These are phyloP conservation scores for Camelina sativa DNA, from an alignment of 345 rosid species.

Conservation along the genomic window DNA sequence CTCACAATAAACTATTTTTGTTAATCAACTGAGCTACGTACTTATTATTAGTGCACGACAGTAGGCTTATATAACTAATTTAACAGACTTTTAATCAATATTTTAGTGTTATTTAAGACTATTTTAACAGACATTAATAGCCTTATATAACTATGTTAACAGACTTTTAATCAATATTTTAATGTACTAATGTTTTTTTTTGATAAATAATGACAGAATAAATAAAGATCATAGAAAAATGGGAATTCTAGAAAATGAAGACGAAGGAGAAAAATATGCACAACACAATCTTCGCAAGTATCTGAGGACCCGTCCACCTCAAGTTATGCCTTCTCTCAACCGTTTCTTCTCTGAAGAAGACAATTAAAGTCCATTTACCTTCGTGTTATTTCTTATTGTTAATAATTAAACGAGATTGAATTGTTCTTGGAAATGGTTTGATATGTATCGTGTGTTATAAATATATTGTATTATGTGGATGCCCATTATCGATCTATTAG, in stretches of 20 bases:
- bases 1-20: too few relatives aligned
- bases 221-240: constrained; percentile 52
- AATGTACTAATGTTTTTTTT: not conserved
- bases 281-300: constrained; percentile 72
- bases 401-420: not conserved
- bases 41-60: not conserved
- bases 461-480: too few relatives aligned
- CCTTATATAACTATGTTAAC: too few relatives aligned
- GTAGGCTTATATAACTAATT: not conserved
- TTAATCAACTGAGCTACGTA: not conserved
- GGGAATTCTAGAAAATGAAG: constrained; percentile 66
- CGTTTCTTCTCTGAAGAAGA: constrained; percentile 53
- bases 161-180: too few relatives aligned
- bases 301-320: constrained; percentile 68
- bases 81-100: too few relatives aligned
- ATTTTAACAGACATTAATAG: too few relatives aligned
- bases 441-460: not conserved
- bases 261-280: constrained; percentile 70
- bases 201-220: constrained; percentile 46
- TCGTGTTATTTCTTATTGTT: not conserved
- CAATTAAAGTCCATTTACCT: not conserved
- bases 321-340: constrained; percentile 81
- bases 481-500: too few relatives aligned
- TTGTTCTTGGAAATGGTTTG: not conserved
- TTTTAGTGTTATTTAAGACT: too few relatives aligned